Evolutionary conservation across 192 early-diverging fungal species (phyloP).

Genomic region (Linnemannia zychae): DNA sequence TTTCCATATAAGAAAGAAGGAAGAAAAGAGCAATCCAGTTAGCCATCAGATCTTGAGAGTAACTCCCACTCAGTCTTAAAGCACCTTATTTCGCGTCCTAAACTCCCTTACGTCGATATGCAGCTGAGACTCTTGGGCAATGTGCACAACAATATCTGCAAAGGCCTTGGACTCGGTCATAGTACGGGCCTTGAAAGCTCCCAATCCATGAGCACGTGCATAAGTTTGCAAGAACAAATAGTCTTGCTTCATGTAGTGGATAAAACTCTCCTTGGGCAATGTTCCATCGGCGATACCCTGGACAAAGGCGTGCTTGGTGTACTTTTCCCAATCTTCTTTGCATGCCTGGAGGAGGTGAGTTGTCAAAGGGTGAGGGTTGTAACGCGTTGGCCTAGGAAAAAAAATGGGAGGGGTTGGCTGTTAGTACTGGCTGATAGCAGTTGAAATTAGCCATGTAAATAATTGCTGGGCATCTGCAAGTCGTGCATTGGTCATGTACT

Average conservation of each 20-base stretch:
- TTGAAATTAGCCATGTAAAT: neutral
- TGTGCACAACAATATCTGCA: constrained; percentile 74
- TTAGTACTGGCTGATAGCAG: too few species aligned
- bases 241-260: constrained; percentile 88
- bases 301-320: constrained; percentile 83
- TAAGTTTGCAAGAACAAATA: constrained; percentile 86
- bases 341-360: constrained; percentile 60
- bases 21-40: neutral
- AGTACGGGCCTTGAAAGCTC: constrained; percentile 75
- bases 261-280: constrained; percentile 75
- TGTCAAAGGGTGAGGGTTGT: constrained; percentile 62
- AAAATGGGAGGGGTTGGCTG: neutral
- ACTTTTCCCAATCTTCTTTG: constrained; percentile 70
- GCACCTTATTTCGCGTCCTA: neutral
- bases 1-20: neutral
- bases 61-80: neutral
- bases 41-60: neutral
- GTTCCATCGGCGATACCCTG: constrained; percentile 80
- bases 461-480: neutral
- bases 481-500: constrained; percentile 34
- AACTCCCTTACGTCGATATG: constrained; percentile 70
- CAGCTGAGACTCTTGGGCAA: constrained; percentile 75
- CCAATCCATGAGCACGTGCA: constrained; percentile 81
- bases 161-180: constrained; percentile 70
- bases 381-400: constrained; percentile 53